phyloP scores from a whole-genome alignment of 1,284 basidiomycete species.

The Moesziomyces parantarcticus region DNA sequence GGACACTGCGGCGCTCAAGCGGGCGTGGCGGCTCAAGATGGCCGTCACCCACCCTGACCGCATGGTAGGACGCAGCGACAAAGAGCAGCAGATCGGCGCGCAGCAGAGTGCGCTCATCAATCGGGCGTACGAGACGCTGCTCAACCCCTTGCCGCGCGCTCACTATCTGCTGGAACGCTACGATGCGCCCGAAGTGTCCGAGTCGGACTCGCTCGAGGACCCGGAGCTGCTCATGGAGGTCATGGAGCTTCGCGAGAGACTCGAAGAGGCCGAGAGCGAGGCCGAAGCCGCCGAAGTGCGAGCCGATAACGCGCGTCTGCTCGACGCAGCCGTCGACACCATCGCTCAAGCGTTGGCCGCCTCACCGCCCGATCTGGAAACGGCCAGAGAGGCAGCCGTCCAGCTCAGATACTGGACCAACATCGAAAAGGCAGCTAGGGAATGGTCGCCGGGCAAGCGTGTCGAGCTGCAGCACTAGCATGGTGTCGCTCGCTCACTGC shows the following conservation, averaged over 20 bases:
- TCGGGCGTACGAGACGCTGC: slow-evolving; percentile 64
- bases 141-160: slow-evolving; percentile 56
- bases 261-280: slow-evolving; percentile 56
- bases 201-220: slow-evolving; percentile 60
- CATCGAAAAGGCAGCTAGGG: slow-evolving; percentile 62
- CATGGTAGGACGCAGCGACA: slow-evolving; percentile 52
- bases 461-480: slow-evolving; percentile 60
- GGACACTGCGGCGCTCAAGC: slow-evolving; percentile 52
- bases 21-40: slow-evolving; percentile 59
- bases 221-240: slow-evolving; percentile 64
- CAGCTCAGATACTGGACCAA: slow-evolving; percentile 66
- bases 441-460: slow-evolving; percentile 61
- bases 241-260: slow-evolving; percentile 61
- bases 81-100: slow-evolving; percentile 60
- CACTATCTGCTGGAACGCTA: slow-evolving; percentile 56
- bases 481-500: background rate
- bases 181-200: slow-evolving; percentile 32
- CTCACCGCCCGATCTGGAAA: slow-evolving; percentile 41
- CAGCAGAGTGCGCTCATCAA: slow-evolving; percentile 64
- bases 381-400: slow-evolving; percentile 47
- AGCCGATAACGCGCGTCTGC: slow-evolving; percentile 38
- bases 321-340: slow-evolving; percentile 35
- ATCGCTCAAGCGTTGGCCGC: slow-evolving; percentile 51
- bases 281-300: slow-evolving; percentile 54
- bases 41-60: slow-evolving; percentile 63